Evolutionary conservation across 2,329 filamentous ascomycete genomes (phyloP).

Genomic region (Trichoderma sp.): DNA sequence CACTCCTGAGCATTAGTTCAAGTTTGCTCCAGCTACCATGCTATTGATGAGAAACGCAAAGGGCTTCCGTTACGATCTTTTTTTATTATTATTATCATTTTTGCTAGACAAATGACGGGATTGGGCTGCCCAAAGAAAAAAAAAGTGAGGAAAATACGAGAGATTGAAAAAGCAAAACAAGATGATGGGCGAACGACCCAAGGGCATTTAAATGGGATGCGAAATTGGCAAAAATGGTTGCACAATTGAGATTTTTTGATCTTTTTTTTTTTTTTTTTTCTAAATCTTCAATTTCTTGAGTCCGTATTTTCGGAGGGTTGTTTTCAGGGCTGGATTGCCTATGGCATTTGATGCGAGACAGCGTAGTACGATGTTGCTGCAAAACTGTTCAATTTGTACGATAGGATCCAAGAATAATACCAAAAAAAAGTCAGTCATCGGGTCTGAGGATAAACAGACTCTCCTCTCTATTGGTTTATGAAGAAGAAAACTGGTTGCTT

Average conservation of each 20-base stretch:
- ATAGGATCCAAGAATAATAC: conserved; percentile 21
- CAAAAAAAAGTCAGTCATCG: conserved; percentile 13
- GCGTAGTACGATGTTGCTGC: conserved; percentile 24
- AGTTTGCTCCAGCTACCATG: conserved; percentile 5
- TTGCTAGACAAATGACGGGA: conserved; percentile 19
- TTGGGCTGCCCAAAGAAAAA: not conserved
- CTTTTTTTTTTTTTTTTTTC: not conserved
- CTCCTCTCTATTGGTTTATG: not conserved
- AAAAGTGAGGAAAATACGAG: not conserved
- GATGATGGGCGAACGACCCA: not conserved
- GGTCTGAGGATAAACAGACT: not conserved
- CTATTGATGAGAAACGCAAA: conserved; percentile 15
- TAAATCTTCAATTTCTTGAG: not conserved
- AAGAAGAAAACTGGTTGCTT: not conserved
- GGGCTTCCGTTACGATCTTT: conserved; percentile 14
- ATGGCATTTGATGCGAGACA: conserved; percentile 26
- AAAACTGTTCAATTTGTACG: conserved; percentile 25
- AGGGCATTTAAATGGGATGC: conserved; percentile 16
- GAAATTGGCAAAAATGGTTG: conserved; percentile 22
- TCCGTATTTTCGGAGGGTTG: conserved; percentile 12
- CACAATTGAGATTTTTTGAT: conserved; percentile 17
- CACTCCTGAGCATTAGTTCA: conserved; percentile 11
- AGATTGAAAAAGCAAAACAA: not conserved
- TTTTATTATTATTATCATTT: not conserved
- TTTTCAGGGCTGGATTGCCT: conserved; percentile 17